Percentiles rank a stretch among this genome's conserved stretches.
Evolutionary conservation across 176 grass and related monocot genomes (phyloP).

Genomic region (Lolium perenne): DNA sequence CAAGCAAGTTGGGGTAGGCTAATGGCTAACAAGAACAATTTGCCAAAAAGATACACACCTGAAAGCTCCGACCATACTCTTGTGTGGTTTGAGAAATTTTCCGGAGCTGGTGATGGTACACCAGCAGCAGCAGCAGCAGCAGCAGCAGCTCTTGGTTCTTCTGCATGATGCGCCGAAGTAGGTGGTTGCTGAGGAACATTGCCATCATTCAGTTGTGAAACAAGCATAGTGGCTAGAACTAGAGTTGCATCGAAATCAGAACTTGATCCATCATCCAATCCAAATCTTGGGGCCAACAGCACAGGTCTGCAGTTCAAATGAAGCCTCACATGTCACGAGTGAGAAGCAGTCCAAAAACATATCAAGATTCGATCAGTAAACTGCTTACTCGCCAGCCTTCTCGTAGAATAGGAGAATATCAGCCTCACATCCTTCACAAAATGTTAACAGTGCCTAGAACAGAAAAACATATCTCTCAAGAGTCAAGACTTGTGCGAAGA

Average conservation of each 20-base stretch:
- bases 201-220: conserved; percentile 68
- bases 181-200: conserved; percentile 49
- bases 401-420: conserved; percentile 87
- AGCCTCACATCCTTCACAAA: conserved; percentile 95
- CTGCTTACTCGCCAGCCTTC: conserved; percentile 86
- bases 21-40: conserved; percentile 29
- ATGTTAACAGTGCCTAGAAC: conserved; percentile 79
- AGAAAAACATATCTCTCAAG: background rate
- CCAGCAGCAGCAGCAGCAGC: conserved; percentile 34
- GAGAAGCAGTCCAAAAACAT: background rate
- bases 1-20: background rate
- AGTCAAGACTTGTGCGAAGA: conserved; percentile 3
- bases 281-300: conserved; percentile 80
- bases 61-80: conserved; percentile 98
- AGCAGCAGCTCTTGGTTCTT: conserved; percentile 56
- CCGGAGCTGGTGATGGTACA: conserved; percentile 47
- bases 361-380: conserved; percentile 25
- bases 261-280: conserved; percentile 68
- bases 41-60: conserved; percentile 58
- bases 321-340: conserved; percentile 17
- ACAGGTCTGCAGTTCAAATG: conserved; percentile 63
- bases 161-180: conserved; percentile 47
- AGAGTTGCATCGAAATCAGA: conserved; percentile 84
- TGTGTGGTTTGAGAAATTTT: conserved; percentile 76
- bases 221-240: conserved; percentile 88